Base-by-base conservation (phyloP, 1,139 yeast species). In the Diutina sp. region DNA sequence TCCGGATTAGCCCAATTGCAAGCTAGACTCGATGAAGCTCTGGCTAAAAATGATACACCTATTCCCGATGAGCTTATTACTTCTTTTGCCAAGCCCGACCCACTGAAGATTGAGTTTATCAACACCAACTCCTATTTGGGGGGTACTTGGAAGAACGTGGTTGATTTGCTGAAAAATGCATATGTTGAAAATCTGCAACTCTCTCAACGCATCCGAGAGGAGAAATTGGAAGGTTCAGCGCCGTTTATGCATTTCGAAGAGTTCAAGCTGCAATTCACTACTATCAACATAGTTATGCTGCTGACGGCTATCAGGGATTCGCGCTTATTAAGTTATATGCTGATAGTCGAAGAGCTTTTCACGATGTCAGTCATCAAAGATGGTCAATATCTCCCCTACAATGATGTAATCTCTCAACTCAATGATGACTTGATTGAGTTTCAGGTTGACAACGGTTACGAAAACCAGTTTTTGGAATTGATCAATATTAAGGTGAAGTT, bases 231-330 rank as follows among this genome's bases (percentile, higher is more conserved):
- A 29, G 44, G 44, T 6, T 30, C 44, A 29, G 65, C 76, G 0
- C 84, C 85, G 8, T 85, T 83, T 61, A 69, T 90, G 57, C 95
- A 90, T 65, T 79, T 87, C 63, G 97, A 93, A 69, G 82, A 85
- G 60, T 87, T 82, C 66, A 79, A 83, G 57, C 88, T 97, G 1
- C 84, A 87, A 64, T 93, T 93, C 67, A 82, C 89, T 29, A 83
- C 87, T n/a, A 75, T 90, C 28, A 80, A 83, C 59, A 67, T 90
- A 45, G 71, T 87, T 45, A 69, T 88, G 64, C 83, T 95, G 1
- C 80, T 95, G 0, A 73, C 79, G 8, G 74, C 69, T n/a, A 74
- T 90, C 4, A 83, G 84, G 44, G 76, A 79, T 46, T 44, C 29
- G 14, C 68, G 72, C 1, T 71, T 85, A 32, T 72, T 90, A 56